Conservation (phyloP, 768 basidiomycete genomes). For the Kwoniella europaea region DNA sequence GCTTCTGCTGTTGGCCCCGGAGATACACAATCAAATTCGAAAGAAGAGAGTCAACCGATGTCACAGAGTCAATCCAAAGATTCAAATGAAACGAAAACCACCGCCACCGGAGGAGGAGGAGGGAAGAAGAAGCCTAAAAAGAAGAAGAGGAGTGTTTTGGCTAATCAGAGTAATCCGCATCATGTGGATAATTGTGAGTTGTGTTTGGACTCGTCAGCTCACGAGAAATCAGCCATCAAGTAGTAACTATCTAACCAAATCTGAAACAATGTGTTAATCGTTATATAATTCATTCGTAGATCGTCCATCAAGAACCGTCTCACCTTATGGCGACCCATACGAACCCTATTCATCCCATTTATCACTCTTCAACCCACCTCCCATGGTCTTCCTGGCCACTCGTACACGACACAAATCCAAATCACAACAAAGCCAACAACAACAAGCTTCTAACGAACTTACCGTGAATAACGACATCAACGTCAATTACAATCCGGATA, state of each 20-base stretch:
- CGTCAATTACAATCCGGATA: slow-evolving; percentile 22
- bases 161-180: slow-evolving; percentile 94
- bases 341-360: slow-evolving; percentile 38
- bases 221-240: too few relatives aligned
- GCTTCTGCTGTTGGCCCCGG: not conserved
- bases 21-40: not conserved
- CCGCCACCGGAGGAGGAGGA: not conserved
- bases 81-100: slow-evolving; percentile 16
- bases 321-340: slow-evolving; percentile 31
- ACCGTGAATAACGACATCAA: not conserved
- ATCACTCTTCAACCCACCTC: slow-evolving; percentile 50
- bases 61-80: slow-evolving; percentile 14
- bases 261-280: too few relatives aligned
- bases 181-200: slow-evolving; percentile 78
- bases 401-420: slow-evolving; percentile 31
- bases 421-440: not conserved
- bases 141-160: slow-evolving; percentile 89
- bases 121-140: slow-evolving; percentile 68
- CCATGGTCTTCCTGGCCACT: slow-evolving; percentile 52
- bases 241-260: too few relatives aligned
- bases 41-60: slow-evolving; percentile 20
- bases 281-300: slow-evolving; percentile 25
- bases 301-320: slow-evolving; percentile 41
- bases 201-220: too few relatives aligned
- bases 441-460: not conserved